Evolutionary conservation across 1,139 yeast genomes (phyloP), one percentile per base, ranked within the genome.

Genomic region (Candida labiduridarum): DNA sequence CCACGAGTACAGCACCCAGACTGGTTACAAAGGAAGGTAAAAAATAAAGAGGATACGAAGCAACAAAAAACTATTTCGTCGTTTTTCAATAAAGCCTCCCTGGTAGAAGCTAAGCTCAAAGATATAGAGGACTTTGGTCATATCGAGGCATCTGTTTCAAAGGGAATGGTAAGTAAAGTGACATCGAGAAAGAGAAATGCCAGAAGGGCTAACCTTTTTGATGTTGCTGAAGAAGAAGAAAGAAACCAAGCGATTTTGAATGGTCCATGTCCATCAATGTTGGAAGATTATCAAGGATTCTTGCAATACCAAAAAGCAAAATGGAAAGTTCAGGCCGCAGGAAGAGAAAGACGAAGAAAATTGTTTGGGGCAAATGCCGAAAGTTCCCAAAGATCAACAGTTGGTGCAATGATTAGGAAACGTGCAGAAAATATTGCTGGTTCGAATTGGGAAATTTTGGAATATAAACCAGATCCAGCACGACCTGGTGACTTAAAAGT

Each of bases 1-100:
- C 97, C 98, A 2, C 76, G 98, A 57, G 92, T 95, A 10, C 82
- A 83, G 7, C 98, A 94, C 62, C 99, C 99, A 0, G 96, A 88
- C 35, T 95, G 99, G 99, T 76, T 95, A 48, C 80, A 79, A 55
- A 84, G 79, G 59, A 80, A 80, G 54, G 83, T 94, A 50, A 75
- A 78, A 3, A 68, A 68, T 9, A 79, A 77, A 52, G 83, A 82
- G 52, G 95, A 89, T 63, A 82, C 81, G 49, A 78, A 82, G 59
- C 89, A 89, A 62, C 98, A 94, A 66, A 74, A 83, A 2, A 80
- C 84, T 0, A 72, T 94, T 44, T 68, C 78, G 1, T 68, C 71
- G 1, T 91, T 90, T 62, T 86, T 89, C 57, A 56, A 65, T 2
- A 71, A 72, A 33, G 63, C 80, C 14, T 61, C 71, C 6, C 69